A percentile compares a stretch with the other conserved stretches of the same genome.
phyloP scores from a whole-genome alignment of 1,284 basidiomycete genomes.

The Boletus semigastroideus region DNA sequence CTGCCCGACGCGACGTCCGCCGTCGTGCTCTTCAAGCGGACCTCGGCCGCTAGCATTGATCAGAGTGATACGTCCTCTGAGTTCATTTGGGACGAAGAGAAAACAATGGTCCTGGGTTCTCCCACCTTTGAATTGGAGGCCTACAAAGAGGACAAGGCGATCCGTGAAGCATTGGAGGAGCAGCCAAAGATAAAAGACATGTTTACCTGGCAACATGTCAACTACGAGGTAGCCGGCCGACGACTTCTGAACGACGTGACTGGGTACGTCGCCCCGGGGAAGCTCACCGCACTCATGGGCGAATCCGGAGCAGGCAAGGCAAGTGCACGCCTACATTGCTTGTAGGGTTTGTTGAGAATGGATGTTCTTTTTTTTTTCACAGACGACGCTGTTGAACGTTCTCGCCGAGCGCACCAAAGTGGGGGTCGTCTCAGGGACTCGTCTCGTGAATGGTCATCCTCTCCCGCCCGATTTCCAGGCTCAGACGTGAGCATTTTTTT shows the following conservation, averaged over 20 bases:
- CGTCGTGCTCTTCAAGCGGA: constrained; percentile 45
- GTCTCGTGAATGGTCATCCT: constrained; percentile 74
- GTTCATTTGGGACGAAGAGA: constrained; percentile 25
- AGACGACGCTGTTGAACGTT: constrained; percentile 83
- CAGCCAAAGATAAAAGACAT: constrained; percentile 32
- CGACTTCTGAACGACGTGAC: constrained; percentile 76
- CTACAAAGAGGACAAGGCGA: constrained; percentile 9
- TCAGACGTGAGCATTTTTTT: constrained; percentile 46
- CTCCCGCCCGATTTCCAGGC: constrained; percentile 76
- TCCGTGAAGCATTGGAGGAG: constrained; percentile 8
- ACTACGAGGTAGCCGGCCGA: constrained; percentile 60
- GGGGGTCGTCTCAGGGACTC: constrained; percentile 79
- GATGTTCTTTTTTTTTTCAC: constrained; percentile 22
- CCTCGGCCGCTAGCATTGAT: constrained; percentile 25
- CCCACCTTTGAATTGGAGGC: constrained; percentile 33
- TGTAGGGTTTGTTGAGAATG: constrained; percentile 10
- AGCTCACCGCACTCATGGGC: constrained; percentile 77
- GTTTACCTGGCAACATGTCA: constrained; percentile 65
- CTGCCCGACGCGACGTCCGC: constrained; percentile 33
- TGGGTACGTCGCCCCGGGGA: constrained; percentile 82
- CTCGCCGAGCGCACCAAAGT: constrained; percentile 78
- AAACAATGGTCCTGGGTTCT: constrained; percentile 20
- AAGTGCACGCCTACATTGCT: constrained; percentile 26
- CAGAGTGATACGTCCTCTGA: not conserved
- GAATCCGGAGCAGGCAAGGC: constrained; percentile 80